Percentiles rank a stretch among this genome's conserved stretches.
phyloP scores from a whole-genome alignment of 2,329 filamentous ascomycete genomes.

The Epichloe bromicola region DNA sequence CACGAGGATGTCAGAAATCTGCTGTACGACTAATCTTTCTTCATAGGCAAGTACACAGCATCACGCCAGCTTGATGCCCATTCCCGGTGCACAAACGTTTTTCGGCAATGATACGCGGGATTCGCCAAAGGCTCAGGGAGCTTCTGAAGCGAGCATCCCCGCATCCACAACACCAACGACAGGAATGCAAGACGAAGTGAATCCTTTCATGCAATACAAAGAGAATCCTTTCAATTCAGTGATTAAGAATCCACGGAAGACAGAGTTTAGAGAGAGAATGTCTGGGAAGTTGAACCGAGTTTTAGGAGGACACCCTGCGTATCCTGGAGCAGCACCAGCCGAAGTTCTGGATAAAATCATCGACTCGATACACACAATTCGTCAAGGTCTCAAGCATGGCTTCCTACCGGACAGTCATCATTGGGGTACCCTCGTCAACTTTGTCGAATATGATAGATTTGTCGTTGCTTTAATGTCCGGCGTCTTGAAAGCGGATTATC shows the following conservation, averaged over 20 bases:
- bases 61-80: constrained; percentile 17
- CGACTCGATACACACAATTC: constrained; percentile 13
- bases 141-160: not conserved
- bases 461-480: constrained; percentile 17
- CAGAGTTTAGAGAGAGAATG: constrained; percentile 14
- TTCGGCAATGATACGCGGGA: constrained; percentile 14
- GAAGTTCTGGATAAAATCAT: constrained; percentile 12
- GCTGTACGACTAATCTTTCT: not conserved
- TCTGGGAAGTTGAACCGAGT: constrained; percentile 1
- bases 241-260: constrained; percentile 9
- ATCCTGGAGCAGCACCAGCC: not conserved
- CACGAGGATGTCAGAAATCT: not conserved
- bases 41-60: not conserved
- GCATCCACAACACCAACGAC: not conserved
- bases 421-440: constrained; percentile 20
- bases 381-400: constrained; percentile 13
- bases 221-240: constrained; percentile 2
- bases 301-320: not conserved
- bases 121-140: not conserved
- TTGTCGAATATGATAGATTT: constrained; percentile 18
- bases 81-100: constrained; percentile 24
- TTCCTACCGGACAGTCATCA: constrained; percentile 21
- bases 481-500: constrained; percentile 12
- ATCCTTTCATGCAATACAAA: constrained; percentile 1
- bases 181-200: not conserved